phyloP scores from a whole-genome alignment of 1,139 yeast genomes.

The Suhomyces wounanorum region DNA sequence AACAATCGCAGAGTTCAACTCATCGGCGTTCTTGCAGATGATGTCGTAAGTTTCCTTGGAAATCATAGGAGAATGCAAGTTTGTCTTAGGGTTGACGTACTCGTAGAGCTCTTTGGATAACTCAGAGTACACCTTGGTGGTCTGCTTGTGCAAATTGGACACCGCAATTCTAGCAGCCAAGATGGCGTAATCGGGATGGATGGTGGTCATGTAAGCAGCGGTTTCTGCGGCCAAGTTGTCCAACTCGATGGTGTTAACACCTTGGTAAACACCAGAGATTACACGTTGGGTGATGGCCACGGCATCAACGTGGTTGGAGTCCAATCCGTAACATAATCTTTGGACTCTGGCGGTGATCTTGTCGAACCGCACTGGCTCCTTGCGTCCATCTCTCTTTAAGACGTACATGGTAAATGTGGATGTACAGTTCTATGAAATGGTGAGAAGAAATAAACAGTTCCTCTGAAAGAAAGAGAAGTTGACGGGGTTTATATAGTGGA shows the following conservation, averaged over 20 bases:
- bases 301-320: conserved; percentile 81
- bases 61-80: conserved; percentile 74
- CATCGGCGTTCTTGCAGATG: conserved; percentile 65
- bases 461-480: neutral
- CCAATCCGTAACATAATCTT: conserved; percentile 76
- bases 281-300: conserved; percentile 88
- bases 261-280: conserved; percentile 90
- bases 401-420: conserved; percentile 44
- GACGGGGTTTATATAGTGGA: conserved; percentile 8
- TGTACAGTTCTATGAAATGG: neutral
- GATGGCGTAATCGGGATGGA: conserved; percentile 93
- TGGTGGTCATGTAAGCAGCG: conserved; percentile 94
- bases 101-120: conserved; percentile 69
- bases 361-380: conserved; percentile 65
- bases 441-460: conserved; percentile 3
- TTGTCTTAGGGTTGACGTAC: conserved; percentile 75
- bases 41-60: conserved; percentile 68
- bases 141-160: conserved; percentile 88
- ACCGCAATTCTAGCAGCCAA: conserved; percentile 95
- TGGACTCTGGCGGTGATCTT: conserved; percentile 55
- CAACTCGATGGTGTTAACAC: conserved; percentile 91
- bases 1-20: conserved; percentile 73
- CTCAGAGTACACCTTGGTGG: conserved; percentile 83
- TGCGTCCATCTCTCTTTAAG: conserved; percentile 70
- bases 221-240: conserved; percentile 96